Evolutionary conservation across 1,284 basidiomycete genomes (phyloP), one percentile per base, ranked within the genome.

Genomic region (Cryptococcus floricola): DNA sequence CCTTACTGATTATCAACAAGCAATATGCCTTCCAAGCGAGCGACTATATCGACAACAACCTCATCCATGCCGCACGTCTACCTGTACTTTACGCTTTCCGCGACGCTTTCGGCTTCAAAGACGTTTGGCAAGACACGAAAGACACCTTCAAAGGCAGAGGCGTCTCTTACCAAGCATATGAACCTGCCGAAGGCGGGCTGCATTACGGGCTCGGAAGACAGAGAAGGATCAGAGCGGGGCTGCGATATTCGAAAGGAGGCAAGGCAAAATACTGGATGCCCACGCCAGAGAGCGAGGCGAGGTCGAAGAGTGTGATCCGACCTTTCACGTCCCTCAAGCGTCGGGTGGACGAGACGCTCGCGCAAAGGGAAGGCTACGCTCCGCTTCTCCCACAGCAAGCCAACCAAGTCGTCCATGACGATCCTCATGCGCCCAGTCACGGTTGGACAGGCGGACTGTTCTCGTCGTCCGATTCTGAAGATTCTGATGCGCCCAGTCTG

Each of bases 121-220:
- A 99, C 69, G 89, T 99, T 37, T 78, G 90, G 53, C 86, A 90
- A 66, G 95, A 98, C 74, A 84, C 84, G 13, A 86, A 89, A 61
- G 80, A 85, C 13, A 98, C 95, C 0, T 79, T 97, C 9, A 81
- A 84, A 16, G 95, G 95, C 2, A 84, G 88, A 62, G 91, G 92
- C 1, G 93, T 98, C 81, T 89, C 90, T 50, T 98, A 98, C 76
- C 87, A 92, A 56, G 88, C 89, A 39, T 98, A 95, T 70, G 95
- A 98, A 70, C 94, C 95, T 1, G 90, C 88, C 39, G 92, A 97
- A 71, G 93, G 93, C 1, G 85, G 85, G 48, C 86, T 98, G 66
- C 95, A 98, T 67, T 61, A 90, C 61, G 91, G 92, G 18, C 80
- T 82, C 3, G 91, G 89, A 0, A 80, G 91, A 23, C 89, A 91